Base-by-base conservation (phyloP, 495 filamentous ascomycete genomes). In the Neurospora sp. region DNA sequence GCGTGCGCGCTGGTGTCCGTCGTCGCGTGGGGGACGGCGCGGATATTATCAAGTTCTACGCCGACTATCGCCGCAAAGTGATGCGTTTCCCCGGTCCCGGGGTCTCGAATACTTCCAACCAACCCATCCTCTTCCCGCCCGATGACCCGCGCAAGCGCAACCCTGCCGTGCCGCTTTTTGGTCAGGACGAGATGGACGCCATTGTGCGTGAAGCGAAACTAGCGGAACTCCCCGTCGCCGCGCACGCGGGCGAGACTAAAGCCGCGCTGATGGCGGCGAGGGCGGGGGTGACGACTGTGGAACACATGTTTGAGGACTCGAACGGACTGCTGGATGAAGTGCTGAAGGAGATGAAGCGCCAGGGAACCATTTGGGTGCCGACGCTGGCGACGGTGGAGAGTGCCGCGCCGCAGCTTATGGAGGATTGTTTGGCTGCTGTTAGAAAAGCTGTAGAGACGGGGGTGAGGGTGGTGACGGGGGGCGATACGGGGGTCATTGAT, bases 31-130 rank as follows among this genome's bases (percentile, higher is more conserved):
- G 82, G 8, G 86, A 83, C 4, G 86, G 86, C 7, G 87, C 86
- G 0, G 86, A 88, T 74, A 38, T 88, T 16, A 79, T 88, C 72
- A 88, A 88, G 74, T 84, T 87, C 75, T 87, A 87, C 71, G 86
- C 83, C 12, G 86, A 88, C 73, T 88, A 87, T 74, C 78, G 85
- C 1, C 83, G 85, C 73, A 81, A 85, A 42, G 74, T 77, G 14
- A 79, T 88, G 76, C 79, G 86, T 0, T 88, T 81, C 71, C 86
- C 87, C 14, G 73, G 76, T 3, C 71, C 74, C 5, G 46, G 73
- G 66, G 71, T 74, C 31, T 44, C 77, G 16, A 44, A 76, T 39
- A 73, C 79, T 49, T 44, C 80, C 71, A 72, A 79, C 39, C 71
- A 72, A 1, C 2, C 54, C 37, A 69, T 76, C 72, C 78, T 39